These are phyloP conservation scores for Ziziphus jujuba DNA, from an alignment of 306 rosid genomes.

Conservation along the genomic window DNA sequence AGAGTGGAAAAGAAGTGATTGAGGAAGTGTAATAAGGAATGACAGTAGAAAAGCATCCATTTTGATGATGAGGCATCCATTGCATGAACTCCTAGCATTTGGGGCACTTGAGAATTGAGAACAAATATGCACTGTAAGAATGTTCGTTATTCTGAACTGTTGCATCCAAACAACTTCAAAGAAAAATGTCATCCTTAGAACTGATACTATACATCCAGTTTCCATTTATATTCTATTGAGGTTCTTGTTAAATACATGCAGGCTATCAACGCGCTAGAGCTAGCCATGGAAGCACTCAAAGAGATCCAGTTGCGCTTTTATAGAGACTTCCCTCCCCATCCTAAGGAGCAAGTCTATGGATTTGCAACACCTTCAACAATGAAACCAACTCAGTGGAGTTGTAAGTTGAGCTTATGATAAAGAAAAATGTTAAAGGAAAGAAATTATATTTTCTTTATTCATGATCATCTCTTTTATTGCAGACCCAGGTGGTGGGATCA, in stretches of 20 bases:
- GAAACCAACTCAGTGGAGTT: slow-evolving; percentile 98
- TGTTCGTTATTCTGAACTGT: neutral
- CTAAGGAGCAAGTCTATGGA: slow-evolving; percentile 72
- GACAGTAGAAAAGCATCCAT: too few species aligned
- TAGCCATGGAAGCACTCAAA: slow-evolving; percentile 90
- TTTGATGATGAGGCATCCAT: too few species aligned
- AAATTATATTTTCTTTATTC: slow-evolving; percentile 11
- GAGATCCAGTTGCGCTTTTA: slow-evolving; percentile 76
- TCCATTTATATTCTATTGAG: slow-evolving; percentile 13
- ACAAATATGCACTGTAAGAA: neutral
- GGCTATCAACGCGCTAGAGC: slow-evolving; percentile 89
- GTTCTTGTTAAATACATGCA: slow-evolving; percentile 34
- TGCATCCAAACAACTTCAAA: neutral
- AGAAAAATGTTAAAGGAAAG: neutral
- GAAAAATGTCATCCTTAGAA: neutral
- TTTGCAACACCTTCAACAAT: slow-evolving; percentile 95
- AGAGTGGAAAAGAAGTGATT: too few species aligned
- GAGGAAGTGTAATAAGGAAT: too few species aligned
- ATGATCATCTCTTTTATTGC: slow-evolving; percentile 18
- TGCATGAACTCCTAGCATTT: too few species aligned
- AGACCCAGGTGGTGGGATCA: slow-evolving; percentile 98
- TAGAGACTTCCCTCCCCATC: slow-evolving; percentile 91
- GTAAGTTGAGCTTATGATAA: slow-evolving; percentile 47
- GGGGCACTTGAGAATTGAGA: neutral
- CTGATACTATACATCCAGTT: slow-evolving; percentile 12